Conservation (phyloP, 176 grass and related monocot species). For the Hordeum marinum region DNA sequence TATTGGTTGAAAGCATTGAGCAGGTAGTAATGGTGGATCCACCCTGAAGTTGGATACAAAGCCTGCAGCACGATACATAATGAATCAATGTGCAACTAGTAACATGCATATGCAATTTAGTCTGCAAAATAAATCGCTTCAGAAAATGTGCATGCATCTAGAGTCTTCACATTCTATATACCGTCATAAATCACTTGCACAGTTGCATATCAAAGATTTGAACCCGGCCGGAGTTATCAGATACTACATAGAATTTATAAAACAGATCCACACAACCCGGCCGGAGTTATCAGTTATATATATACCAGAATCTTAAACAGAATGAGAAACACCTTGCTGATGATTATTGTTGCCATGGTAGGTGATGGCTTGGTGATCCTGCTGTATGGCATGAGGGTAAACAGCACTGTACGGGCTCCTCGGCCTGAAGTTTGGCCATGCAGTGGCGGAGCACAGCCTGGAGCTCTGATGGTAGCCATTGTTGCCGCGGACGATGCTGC, state of each 20-base stretch:
- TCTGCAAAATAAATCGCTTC: background rate
- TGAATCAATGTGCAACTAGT: background rate
- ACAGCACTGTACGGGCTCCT: background rate
- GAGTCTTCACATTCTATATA: background rate
- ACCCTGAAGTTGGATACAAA: conserved; percentile 10
- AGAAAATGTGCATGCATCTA: background rate
- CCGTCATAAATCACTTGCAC: too few species aligned
- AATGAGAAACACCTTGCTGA: conserved; percentile 7
- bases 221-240: background rate
- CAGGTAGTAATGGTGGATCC: background rate
- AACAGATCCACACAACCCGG: background rate
- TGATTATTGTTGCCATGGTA: conserved; percentile 2
- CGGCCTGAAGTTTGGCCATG: conserved; percentile 16
- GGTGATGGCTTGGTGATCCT: conserved; percentile 7
- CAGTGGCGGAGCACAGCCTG: background rate
- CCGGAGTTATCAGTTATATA: too few species aligned
- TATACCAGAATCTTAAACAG: background rate
- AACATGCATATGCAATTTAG: background rate
- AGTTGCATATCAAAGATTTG: background rate
- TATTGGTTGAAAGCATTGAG: conserved; percentile 25
- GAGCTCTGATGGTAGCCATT: conserved; percentile 32
- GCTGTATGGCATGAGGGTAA: background rate
- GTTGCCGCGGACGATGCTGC: background rate
- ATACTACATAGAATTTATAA: background rate
- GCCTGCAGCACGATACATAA: conserved; percentile 13